Percentiles rank a stretch among this genome's conserved stretches.
Conservation (phyloP, 306 rosid species). For the Dryas octopetala region DNA sequence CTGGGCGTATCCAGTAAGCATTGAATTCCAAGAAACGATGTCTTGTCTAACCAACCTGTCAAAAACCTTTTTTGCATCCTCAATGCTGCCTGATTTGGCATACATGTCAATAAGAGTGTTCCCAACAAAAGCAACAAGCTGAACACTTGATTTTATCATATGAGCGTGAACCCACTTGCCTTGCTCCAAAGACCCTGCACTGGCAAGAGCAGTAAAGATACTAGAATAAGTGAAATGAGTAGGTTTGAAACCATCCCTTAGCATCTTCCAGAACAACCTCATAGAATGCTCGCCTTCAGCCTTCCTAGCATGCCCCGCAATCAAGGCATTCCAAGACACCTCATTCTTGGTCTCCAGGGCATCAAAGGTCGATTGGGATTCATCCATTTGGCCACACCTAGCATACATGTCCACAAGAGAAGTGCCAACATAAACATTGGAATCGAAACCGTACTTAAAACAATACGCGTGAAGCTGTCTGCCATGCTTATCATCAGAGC, state of each 20-base stretch:
- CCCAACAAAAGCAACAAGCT: conserved; percentile 31
- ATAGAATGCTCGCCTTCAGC: conserved; percentile 32
- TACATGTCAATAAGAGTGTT: conserved; percentile 43
- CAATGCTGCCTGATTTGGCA: conserved; percentile 37
- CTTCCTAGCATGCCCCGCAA: conserved; percentile 33
- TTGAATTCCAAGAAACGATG: conserved; percentile 37
- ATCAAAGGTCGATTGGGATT: conserved; percentile 28
- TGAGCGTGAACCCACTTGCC: conserved; percentile 47
- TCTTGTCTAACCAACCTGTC: conserved; percentile 28
- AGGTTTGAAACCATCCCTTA: conserved; percentile 21
- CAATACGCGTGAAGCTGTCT: conserved; percentile 34
- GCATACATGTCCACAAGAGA: conserved; percentile 41
- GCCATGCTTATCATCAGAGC: conserved; percentile 13
- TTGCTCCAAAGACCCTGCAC: conserved; percentile 36
- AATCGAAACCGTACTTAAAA: conserved; percentile 29
- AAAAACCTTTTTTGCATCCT: conserved; percentile 36
- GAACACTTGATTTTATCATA: conserved; percentile 29
- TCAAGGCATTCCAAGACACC: conserved; percentile 44
- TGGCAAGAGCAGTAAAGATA: conserved; percentile 28
- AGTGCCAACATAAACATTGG: conserved; percentile 39
- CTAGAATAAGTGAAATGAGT: conserved; percentile 39
- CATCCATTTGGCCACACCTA: conserved; percentile 31
- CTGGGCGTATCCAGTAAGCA: conserved; percentile 36
- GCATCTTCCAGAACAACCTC: conserved; percentile 29
- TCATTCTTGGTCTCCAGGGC: conserved; percentile 31